Conservation (phyloP, 1,139 yeast species). For the Candida sp. region DNA sequence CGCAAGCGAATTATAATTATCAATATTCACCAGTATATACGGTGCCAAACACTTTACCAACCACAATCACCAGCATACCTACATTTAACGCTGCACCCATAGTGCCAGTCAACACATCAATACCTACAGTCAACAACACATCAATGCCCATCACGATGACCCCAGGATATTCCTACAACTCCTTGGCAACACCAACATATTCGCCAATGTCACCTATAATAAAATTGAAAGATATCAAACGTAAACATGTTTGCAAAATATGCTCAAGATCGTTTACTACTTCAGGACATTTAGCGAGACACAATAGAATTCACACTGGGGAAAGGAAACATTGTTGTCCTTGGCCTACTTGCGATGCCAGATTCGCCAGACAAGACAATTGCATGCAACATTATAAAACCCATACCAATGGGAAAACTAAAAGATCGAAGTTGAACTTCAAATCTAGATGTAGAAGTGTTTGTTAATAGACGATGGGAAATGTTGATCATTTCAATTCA, state of each 20-base stretch:
- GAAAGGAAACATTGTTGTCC: conserved; percentile 86
- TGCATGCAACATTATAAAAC: conserved; percentile 92
- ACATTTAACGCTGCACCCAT: not conserved
- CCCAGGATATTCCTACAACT: not conserved
- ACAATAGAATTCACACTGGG: conserved; percentile 86
- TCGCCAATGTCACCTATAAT: not conserved
- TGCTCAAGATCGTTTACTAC: conserved; percentile 76
- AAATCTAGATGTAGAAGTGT: not conserved
- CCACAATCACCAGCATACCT: not conserved
- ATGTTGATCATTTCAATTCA: no score
- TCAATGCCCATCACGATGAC: not conserved
- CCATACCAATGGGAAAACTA: conserved; percentile 51
- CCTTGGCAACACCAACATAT: not conserved
- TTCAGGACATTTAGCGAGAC: conserved; percentile 87
- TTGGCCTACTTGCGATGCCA: conserved; percentile 75
- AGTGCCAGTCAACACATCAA: not conserved
- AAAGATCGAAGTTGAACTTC: conserved; percentile 16
- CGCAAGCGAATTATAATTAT: not conserved
- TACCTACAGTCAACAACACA: not conserved
- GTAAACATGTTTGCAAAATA: conserved; percentile 62
- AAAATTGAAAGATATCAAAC: conserved; percentile 10
- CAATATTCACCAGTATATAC: not conserved
- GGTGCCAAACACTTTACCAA: not conserved
- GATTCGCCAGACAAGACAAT: conserved; percentile 90
- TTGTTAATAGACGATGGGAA: not conserved